Percentiles rank a stretch among this genome's conserved stretches.
These are phyloP conservation scores for Venturia aucupariae DNA, from an alignment of 2,329 filamentous ascomycete genomes.

Conservation along the genomic window DNA sequence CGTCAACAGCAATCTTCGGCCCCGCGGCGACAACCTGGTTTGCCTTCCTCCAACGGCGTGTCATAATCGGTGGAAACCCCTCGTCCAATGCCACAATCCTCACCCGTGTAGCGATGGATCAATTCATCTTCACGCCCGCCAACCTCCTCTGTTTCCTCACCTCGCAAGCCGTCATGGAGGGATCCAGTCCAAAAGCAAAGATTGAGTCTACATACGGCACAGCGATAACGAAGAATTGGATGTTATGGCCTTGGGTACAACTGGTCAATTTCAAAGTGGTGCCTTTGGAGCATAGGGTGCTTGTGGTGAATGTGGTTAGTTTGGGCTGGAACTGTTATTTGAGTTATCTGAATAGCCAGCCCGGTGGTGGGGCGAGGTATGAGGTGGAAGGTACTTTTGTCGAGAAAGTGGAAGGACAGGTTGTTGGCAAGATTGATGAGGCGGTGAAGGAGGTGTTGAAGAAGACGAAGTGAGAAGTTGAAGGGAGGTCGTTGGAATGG, in stretches of 20 bases:
- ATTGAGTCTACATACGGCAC: constrained; percentile 59
- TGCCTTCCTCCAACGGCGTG: constrained; percentile 61
- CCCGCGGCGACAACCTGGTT: constrained; percentile 85
- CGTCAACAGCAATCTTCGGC: constrained; percentile 61
- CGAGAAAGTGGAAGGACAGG: neutral
- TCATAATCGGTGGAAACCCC: constrained; percentile 47
- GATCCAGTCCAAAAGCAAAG: constrained; percentile 55
- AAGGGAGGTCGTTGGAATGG: no score
- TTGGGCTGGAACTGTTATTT: constrained; percentile 35
- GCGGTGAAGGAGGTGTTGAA: constrained; percentile 4
- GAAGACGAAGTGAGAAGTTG: constrained; percentile 1
- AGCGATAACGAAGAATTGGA: constrained; percentile 73
- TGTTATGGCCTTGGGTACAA: constrained; percentile 82
- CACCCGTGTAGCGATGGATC: constrained; percentile 68
- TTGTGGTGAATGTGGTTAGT: constrained; percentile 72
- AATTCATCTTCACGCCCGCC: constrained; percentile 72
- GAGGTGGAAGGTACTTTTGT: neutral
- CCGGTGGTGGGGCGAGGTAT: constrained; percentile 13
- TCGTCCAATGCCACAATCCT: constrained; percentile 14
- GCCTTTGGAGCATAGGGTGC: constrained; percentile 70
- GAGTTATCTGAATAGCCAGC: constrained; percentile 28
- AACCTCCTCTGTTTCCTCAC: constrained; percentile 75
- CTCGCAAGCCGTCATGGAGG: constrained; percentile 78
- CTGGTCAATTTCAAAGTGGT: constrained; percentile 79
- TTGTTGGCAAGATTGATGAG: constrained; percentile 1